Conservation (phyloP, 2,329 filamentous ascomycete genomes). For the Acrocalymma vagum region DNA sequence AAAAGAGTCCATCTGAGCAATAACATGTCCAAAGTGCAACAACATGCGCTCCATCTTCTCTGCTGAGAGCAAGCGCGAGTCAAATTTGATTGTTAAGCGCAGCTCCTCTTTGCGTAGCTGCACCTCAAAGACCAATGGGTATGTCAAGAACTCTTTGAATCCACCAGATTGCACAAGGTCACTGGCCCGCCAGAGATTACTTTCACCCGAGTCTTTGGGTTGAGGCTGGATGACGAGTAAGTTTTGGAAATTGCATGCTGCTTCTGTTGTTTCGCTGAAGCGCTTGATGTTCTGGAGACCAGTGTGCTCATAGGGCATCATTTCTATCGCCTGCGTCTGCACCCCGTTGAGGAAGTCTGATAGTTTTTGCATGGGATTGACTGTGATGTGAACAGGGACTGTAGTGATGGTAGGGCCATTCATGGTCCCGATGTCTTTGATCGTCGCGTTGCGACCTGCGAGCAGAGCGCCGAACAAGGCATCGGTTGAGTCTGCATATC, state of each 20-base stretch:
- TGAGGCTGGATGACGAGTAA: constrained; percentile 2
- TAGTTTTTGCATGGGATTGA: constrained; percentile 41
- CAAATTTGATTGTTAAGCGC: no score
- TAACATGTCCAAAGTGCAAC: no score
- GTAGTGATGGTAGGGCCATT: constrained; percentile 61
- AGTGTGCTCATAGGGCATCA: constrained; percentile 68
- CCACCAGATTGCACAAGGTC: neutral
- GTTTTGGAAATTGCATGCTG: constrained; percentile 41
- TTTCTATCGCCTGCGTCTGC: constrained; percentile 61
- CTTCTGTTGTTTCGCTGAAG: constrained; percentile 9
- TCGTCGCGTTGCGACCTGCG: constrained; percentile 14
- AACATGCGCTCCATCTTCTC: no score
- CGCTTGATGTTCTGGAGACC: constrained; percentile 61
- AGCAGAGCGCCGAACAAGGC: constrained; percentile 16
- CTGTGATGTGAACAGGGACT: constrained; percentile 58
- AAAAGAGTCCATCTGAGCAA: no score
- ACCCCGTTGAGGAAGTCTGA: constrained; percentile 58
- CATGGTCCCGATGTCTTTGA: constrained; percentile 37
- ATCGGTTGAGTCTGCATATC: constrained; percentile 12
- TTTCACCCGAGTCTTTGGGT: neutral
- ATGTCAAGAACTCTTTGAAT: no score
- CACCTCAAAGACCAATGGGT: constrained; percentile 14
- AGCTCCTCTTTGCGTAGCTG: no score
- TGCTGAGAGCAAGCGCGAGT: no score
- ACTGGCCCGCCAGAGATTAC: constrained; percentile 1